phyloP scores from a whole-genome alignment of 2,329 filamentous ascomycete genomes.

The Cadophora malorum region DNA sequence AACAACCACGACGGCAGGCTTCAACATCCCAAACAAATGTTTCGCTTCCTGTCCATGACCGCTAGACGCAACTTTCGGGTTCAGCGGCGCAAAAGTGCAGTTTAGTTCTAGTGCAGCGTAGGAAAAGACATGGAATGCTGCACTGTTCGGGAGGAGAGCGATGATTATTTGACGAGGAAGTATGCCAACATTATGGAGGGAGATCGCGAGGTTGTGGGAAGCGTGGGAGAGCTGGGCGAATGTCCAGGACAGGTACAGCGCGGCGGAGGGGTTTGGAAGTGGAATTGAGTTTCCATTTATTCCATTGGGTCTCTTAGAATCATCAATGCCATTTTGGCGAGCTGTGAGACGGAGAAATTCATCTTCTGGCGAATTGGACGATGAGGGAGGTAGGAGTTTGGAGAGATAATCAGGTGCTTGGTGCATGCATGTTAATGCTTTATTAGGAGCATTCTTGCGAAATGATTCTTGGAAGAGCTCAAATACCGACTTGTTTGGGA shows the following conservation, averaged over 20 bases:
- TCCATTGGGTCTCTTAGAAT: background rate
- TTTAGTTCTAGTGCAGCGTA: conserved; percentile 26
- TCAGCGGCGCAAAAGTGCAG: conserved; percentile 23
- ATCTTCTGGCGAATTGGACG: background rate
- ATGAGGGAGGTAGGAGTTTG: conserved; percentile 2
- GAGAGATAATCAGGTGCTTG: conserved; percentile 24
- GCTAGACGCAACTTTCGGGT: conserved; percentile 17
- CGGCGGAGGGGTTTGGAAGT: background rate
- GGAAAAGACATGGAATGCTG: conserved; percentile 23
- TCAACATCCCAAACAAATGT: conserved; percentile 27
- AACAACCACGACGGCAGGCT: conserved; percentile 24
- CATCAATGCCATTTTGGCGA: background rate
- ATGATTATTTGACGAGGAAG: conserved; percentile 18
- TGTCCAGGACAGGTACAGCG: conserved; percentile 24
- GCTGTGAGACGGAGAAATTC: background rate
- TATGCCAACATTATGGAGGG: conserved; percentile 19
- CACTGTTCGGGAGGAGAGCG: conserved; percentile 21
- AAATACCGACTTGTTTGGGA: background rate
- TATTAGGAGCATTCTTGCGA: background rate
- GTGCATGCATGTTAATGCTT: conserved; percentile 27
- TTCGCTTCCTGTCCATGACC: conserved; percentile 21
- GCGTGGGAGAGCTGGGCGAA: conserved; percentile 20
- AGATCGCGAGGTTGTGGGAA: conserved; percentile 21
- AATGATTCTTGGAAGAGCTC: conserved; percentile 2
- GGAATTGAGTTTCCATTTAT: background rate